Base-by-base conservation (phyloP, 208 protist genomes). In the Angomonas ambiguus region DNA sequence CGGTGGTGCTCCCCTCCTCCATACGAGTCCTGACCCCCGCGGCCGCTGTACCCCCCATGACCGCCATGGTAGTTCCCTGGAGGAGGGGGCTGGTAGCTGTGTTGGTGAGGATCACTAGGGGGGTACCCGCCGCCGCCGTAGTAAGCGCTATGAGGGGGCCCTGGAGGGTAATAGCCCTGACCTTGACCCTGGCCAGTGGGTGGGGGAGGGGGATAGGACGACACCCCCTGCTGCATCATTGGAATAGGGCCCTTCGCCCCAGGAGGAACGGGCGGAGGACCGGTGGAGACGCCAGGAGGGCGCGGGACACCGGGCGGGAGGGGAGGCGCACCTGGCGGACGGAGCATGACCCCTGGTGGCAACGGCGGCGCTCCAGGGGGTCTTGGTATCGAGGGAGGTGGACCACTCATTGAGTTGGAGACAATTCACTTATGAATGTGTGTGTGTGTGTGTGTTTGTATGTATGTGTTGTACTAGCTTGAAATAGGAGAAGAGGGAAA, bases 331-430 rank as follows among this genome's bases (percentile, higher is more conserved):
- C 64, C 55, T 5, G 62, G 45, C 16, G 56, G 62, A 3, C 32
- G 56, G 0, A 48, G 65, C 13, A 27, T 63, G 62, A 74, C 64
- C 45, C 72, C 73, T 28, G 74, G 69, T 10, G 71, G 74, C 57
- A 74, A 72, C 34, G 77, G 79, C 45, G 76, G 70, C 76, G 10
- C 11, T 45, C 8, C 38, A 16, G 11, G 11, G 38, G 38, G 38
- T n/a, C 11, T 8, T 16, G 45, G 63, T 55, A 33, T 27, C 42
- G 63, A 5, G 38, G 35, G 16, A 8, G 24, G 2, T 35, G 28
- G 8, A 18, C 8, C 56, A 32, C 56, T 45, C 38, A 45, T 45
- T n/a, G n/a, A n/a, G n/a, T n/a, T n/a, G n/a, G n/a, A n/a, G n/a
- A n/a, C n/a, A n/a, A n/a, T n/a, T n/a, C n/a, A n/a, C n/a, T n/a